These are phyloP conservation scores for Pseudopithomyces chartarum DNA, from an alignment of 2,329 filamentous ascomycete genomes.

Conservation along the genomic window DNA sequence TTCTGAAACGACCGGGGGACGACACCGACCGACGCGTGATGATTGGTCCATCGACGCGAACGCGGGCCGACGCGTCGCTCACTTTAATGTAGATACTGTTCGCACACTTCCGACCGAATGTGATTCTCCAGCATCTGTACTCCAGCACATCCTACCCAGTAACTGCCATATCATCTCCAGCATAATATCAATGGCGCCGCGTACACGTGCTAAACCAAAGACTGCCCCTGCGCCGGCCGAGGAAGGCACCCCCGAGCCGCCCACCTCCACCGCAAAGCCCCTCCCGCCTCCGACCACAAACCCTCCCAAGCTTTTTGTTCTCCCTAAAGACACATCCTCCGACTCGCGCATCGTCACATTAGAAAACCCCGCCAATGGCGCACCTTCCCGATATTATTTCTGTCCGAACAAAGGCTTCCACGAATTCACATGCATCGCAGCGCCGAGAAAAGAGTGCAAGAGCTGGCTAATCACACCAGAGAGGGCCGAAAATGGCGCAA, in stretches of 20 bases:
- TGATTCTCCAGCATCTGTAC: no score
- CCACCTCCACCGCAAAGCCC: slow-evolving; percentile 24
- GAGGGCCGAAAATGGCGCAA: slow-evolving; percentile 11
- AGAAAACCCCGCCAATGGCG: slow-evolving; percentile 57
- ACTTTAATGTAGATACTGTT: neutral
- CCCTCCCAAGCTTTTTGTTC: slow-evolving; percentile 60
- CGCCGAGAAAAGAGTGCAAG: slow-evolving; percentile 55
- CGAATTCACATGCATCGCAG: slow-evolving; percentile 64
- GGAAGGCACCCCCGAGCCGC: slow-evolving; percentile 28
- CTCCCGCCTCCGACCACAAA: slow-evolving; percentile 46
- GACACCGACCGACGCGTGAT: slow-evolving; percentile 32
- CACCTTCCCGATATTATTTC: slow-evolving; percentile 60
- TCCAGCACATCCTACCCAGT: no score
- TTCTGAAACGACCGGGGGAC: slow-evolving; percentile 38
- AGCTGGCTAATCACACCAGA: slow-evolving; percentile 59
- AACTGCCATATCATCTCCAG: no score
- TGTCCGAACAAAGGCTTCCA: slow-evolving; percentile 63
- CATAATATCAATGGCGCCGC: no score
- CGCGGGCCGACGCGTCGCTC: neutral
- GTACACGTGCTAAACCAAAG: slow-evolving; percentile 45
- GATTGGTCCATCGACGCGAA: slow-evolving; percentile 10
- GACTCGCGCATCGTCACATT: slow-evolving; percentile 62
- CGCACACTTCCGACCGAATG: no score
- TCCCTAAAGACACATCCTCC: slow-evolving; percentile 58
- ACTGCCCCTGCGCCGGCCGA: slow-evolving; percentile 17